Evolutionary conservation across 192 early-diverging fungal genomes (phyloP).

Genomic region (Entomortierella parvispora): DNA sequence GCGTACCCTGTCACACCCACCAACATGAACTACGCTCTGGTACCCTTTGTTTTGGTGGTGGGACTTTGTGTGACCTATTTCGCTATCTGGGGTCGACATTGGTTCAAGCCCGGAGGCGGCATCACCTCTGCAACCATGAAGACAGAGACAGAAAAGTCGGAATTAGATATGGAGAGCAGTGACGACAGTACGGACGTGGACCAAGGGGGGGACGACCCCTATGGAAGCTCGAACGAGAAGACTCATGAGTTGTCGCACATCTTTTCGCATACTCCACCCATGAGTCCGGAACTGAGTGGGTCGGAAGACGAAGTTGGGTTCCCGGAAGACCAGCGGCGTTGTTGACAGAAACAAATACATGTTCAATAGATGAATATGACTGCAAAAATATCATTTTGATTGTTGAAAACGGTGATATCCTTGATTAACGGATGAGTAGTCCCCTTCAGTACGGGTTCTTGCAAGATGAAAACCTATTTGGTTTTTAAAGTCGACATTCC

Average conservation of each 20-base stretch:
- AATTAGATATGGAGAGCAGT: constrained; percentile 22
- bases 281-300: not conserved
- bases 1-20: constrained; percentile 40
- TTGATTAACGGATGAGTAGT: too few species aligned
- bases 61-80: constrained; percentile 51
- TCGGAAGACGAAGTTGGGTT: too few species aligned
- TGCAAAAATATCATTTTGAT: too few species aligned
- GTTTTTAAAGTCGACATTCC: too few species aligned
- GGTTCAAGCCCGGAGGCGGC: constrained; percentile 44
- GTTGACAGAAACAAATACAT: too few species aligned
- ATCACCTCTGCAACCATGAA: not conserved
- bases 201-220: not conserved
- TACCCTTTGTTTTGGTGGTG: constrained; percentile 52
- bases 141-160: not conserved
- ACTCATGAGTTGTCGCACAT: not conserved
- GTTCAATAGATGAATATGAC: too few species aligned
- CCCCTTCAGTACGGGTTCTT: too few species aligned
- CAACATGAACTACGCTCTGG: constrained; percentile 55
- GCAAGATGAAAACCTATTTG: too few species aligned
- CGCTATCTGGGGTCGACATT: constrained; percentile 57
- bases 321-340: too few species aligned
- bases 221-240: too few species aligned
- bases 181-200: not conserved
- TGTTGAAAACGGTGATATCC: too few species aligned
- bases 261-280: constrained; percentile 3